Base-by-base conservation (phyloP, 495 filamentous ascomycete species). In the Endocarpon pusillum region DNA sequence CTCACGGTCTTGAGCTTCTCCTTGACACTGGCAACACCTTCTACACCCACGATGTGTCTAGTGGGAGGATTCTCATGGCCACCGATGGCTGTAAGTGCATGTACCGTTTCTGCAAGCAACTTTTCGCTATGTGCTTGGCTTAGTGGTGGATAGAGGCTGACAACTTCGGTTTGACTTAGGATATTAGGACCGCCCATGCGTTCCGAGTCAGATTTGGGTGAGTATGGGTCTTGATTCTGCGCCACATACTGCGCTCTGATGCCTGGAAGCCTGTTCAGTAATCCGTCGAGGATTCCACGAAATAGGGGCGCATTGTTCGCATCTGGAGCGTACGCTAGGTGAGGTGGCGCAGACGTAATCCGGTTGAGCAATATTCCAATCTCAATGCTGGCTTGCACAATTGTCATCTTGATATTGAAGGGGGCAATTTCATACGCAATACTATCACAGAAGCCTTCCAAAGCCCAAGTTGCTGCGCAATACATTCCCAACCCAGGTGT, bases 361-460 rank as follows among this genome's bases (percentile, higher is more conserved):
- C 78, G 71, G 56, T 91, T 89, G 26, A 79, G 86, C 34, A 94
- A 67, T 29, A 82, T 71, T 45, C 71, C 67, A 42, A 91, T 80
- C 57, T 94, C 85, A 33, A 82, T 64, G 40, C 72, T 78, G 39
- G 86, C 82, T 59, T 97, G 89, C 27, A 97, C 73, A 45, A 97
- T 86, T 23, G 83, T 92, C 45, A 94, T 69, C 53, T 87, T 92
- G 62, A 96, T 73, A 54, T 93, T 93, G 66, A 94, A 96, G 1
- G 89, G 89, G 0, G 89, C 89, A 34, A 97, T 79, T 56, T 97
- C 89, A 58, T 93, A 97, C 1, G 86, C 86, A 8, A 97, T 64
- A 31, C 82, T 89, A 54, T 94, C 87, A 56, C 84, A 93, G 53
- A 89, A 94, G n/a, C 89, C 89, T 55, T 97, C 89, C 4, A 96